Conservation (phyloP, 2,329 filamentous ascomycete genomes). For the Penicillium sp. region DNA sequence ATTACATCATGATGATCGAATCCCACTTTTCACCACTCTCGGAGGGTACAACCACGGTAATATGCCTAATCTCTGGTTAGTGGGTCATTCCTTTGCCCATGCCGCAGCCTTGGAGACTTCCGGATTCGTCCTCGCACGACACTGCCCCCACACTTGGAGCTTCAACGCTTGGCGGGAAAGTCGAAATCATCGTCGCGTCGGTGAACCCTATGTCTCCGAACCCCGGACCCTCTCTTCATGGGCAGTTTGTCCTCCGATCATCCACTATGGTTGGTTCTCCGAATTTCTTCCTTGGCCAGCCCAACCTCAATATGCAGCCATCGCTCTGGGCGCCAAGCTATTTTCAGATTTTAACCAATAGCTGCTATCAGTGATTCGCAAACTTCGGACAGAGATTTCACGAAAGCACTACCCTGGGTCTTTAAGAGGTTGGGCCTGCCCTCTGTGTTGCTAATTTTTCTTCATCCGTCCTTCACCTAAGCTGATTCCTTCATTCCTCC, state of each 20-base stretch:
- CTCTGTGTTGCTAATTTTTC: background rate
- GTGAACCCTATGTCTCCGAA: background rate
- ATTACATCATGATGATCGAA: too few relatives aligned
- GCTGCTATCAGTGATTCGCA: background rate
- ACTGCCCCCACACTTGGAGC: background rate
- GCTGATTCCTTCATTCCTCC: background rate
- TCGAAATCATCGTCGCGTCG: background rate
- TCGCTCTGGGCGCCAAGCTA: constrained; percentile 6
- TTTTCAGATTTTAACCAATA: constrained; percentile 3
- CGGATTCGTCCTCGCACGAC: background rate
- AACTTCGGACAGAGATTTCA: too few relatives aligned
- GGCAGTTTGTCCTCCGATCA: too few relatives aligned
- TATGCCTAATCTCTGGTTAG: too few relatives aligned
- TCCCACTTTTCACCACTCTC: too few relatives aligned
- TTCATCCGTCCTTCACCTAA: background rate
- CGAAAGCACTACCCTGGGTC: too few relatives aligned
- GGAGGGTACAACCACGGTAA: too few relatives aligned
- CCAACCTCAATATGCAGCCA: background rate
- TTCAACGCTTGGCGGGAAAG: background rate
- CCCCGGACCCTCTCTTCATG: background rate
- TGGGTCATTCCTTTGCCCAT: too few relatives aligned
- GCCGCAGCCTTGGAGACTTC: too few relatives aligned
- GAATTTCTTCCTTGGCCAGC: background rate
- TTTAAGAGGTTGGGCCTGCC: too few relatives aligned
- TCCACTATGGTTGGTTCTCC: background rate